Conservation (phyloP, 2,329 filamentous ascomycete species). For the Rhinocladiella mackenziei region DNA sequence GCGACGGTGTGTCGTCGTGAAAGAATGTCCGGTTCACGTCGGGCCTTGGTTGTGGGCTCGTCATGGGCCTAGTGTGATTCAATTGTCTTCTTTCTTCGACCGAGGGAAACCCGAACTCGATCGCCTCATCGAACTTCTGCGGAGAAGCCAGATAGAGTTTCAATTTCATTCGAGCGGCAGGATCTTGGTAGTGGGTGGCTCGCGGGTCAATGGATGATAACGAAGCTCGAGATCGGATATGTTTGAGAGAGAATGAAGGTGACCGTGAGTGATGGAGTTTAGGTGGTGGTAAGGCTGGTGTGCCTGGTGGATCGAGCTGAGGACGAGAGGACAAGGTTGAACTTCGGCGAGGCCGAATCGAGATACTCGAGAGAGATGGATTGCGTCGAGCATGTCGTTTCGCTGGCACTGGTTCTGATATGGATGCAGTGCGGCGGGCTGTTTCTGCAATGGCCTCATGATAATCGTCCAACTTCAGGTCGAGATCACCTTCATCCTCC, state of each 20-base stretch:
- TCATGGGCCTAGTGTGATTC: slow-evolving; percentile 23
- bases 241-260: slow-evolving; percentile 36
- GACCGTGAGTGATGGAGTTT: slow-evolving; percentile 29
- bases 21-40: slow-evolving; percentile 51
- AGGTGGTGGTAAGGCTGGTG: slow-evolving; percentile 32
- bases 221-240: slow-evolving; percentile 37
- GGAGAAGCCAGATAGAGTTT: slow-evolving; percentile 82
- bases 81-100: slow-evolving; percentile 31
- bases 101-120: slow-evolving; percentile 84
- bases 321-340: slow-evolving; percentile 42
- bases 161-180: slow-evolving; percentile 79
- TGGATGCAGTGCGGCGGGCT: slow-evolving; percentile 35
- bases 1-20: slow-evolving; percentile 45
- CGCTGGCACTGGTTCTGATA: slow-evolving; percentile 14
- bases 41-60: slow-evolving; percentile 40
- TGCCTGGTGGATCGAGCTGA: slow-evolving; percentile 47
- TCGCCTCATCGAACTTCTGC: slow-evolving; percentile 91
- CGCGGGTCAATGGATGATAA: slow-evolving; percentile 61
- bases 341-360: slow-evolving; percentile 56
- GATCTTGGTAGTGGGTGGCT: slow-evolving; percentile 83
- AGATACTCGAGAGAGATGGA: slow-evolving; percentile 65
- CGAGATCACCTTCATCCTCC: slow-evolving; percentile 67
- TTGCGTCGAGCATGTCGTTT: slow-evolving; percentile 62
- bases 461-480: slow-evolving; percentile 68
- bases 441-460: slow-evolving; percentile 59